Evolutionary conservation across 768 basidiomycete genomes (phyloP).

Genomic region (Lactifluus echinatus): DNA sequence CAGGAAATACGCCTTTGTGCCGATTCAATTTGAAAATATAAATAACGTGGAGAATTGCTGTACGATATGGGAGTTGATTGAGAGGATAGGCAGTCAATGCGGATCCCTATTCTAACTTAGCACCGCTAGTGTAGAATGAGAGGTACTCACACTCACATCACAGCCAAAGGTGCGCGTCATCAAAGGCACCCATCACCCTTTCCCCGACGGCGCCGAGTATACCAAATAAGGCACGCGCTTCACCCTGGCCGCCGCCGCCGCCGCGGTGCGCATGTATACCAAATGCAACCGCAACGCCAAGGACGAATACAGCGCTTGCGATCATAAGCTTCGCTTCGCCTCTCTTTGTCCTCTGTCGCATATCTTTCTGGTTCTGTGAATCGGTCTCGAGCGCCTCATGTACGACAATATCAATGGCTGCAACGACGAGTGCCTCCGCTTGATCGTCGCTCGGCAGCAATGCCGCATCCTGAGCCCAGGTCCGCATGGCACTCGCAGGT

Average conservation of each 20-base stretch:
- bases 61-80: neutral
- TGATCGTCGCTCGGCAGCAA: slow-evolving; percentile 43
- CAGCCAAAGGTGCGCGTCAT: neutral
- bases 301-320: slow-evolving; percentile 57
- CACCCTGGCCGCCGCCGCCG: neutral
- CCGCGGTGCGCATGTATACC: slow-evolving; percentile 11
- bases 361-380: slow-evolving; percentile 23
- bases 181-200: slow-evolving; percentile 2
- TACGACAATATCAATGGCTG: slow-evolving; percentile 49
- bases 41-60: neutral
- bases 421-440: slow-evolving; percentile 52
- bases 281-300: slow-evolving; percentile 65
- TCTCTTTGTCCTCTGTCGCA: slow-evolving; percentile 1
- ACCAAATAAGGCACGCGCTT: slow-evolving; percentile 3
- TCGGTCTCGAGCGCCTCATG: slow-evolving; percentile 32
- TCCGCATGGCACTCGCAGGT: slow-evolving; percentile 65
- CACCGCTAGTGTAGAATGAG: neutral
- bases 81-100: neutral
- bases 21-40: neutral
- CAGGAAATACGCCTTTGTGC: neutral
- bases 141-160: neutral
- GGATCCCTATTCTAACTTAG: neutral
- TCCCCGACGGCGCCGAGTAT: slow-evolving; percentile 10
- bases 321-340: slow-evolving; percentile 33
- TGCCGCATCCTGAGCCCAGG: slow-evolving; percentile 50